Conservation (phyloP, 768 basidiomycete species). For the Xerocomellus amylosporus region DNA sequence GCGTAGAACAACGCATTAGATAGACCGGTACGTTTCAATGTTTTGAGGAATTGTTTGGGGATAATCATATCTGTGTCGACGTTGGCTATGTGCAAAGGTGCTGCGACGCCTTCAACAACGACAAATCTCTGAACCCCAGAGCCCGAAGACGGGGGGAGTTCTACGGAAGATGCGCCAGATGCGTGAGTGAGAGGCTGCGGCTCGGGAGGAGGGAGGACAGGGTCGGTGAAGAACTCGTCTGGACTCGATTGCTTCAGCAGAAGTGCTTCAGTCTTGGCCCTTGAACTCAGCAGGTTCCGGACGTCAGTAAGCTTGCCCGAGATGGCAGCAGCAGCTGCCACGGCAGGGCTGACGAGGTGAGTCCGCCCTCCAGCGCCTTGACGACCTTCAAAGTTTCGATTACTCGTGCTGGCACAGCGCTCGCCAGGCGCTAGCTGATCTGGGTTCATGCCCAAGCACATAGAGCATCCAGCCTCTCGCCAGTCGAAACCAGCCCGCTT, state of each 20-base stretch:
- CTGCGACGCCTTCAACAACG: conserved; percentile 69
- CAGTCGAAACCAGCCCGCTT: conserved; percentile 92
- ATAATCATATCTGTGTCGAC: conserved; percentile 95
- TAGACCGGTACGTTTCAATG: conserved; percentile 84
- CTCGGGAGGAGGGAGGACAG: conserved; percentile 53
- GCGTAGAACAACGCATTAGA: conserved; percentile 80
- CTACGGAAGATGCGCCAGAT: conserved; percentile 28
- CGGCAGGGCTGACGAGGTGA: conserved; percentile 85
- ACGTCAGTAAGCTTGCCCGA: conserved; percentile 85
- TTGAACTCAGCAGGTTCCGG: conserved; percentile 62
- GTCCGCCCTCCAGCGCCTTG: conserved; percentile 86
- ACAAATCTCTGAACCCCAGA: conserved; percentile 61
- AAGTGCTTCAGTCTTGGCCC: conserved; percentile 43
- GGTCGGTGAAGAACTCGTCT: conserved; percentile 75
- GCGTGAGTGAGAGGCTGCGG: conserved; percentile 39
- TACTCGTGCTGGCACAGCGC: conserved; percentile 89
- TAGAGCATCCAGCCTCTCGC: conserved; percentile 94
- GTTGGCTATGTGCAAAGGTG: conserved; percentile 78
- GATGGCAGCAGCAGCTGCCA: conserved; percentile 90
- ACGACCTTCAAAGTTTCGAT: conserved; percentile 91
- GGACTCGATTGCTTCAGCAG: conserved; percentile 70
- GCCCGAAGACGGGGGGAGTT: conserved; percentile 43
- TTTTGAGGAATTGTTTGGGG: conserved; percentile 92
- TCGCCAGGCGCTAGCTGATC: conserved; percentile 81
- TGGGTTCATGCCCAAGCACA: conserved; percentile 96